A percentile compares a stretch with the other conserved stretches of the same genome.
These are phyloP conservation scores for Flagelloscypha sp. DNA, from an alignment of 768 basidiomycete genomes.

Conservation along the genomic window DNA sequence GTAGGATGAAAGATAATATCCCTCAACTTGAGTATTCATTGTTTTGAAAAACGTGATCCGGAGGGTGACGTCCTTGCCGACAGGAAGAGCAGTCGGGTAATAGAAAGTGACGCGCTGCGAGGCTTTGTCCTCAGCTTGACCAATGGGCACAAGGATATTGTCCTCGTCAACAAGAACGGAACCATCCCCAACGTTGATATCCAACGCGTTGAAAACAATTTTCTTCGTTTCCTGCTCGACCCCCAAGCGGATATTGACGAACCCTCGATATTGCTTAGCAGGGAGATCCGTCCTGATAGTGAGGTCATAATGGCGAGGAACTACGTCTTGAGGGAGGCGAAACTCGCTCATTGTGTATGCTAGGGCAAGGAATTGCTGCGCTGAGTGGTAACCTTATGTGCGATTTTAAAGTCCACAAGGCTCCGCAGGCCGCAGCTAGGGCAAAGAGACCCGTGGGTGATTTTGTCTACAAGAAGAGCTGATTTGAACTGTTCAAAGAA, in stretches of 20 bases:
- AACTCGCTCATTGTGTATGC: too few relatives aligned
- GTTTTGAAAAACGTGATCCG: too few relatives aligned
- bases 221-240: conserved; percentile 32
- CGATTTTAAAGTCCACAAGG: too few relatives aligned
- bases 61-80: too few relatives aligned
- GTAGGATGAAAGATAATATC: too few relatives aligned
- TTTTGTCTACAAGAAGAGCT: too few relatives aligned
- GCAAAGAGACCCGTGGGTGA: too few relatives aligned
- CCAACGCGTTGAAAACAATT: conserved; percentile 38
- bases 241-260: conserved; percentile 41
- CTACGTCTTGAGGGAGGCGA: conserved; percentile 35
- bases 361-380: too few relatives aligned
- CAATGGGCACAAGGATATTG: conserved; percentile 21
- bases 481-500: too few relatives aligned
- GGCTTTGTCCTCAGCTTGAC: conserved; percentile 31
- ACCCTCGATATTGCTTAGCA: conserved; percentile 44
- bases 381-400: too few relatives aligned
- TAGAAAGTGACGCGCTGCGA: conserved; percentile 40
- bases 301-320: conserved; percentile 45
- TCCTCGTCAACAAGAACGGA: conserved; percentile 27
- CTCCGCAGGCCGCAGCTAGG: too few relatives aligned
- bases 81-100: conserved; percentile 32
- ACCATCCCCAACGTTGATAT: conserved; percentile 29
- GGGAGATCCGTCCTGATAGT: conserved; percentile 51
- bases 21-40: too few relatives aligned